Base-by-base conservation (phyloP, 495 filamentous ascomycete genomes). In the Aspergillus heteromorphus region DNA sequence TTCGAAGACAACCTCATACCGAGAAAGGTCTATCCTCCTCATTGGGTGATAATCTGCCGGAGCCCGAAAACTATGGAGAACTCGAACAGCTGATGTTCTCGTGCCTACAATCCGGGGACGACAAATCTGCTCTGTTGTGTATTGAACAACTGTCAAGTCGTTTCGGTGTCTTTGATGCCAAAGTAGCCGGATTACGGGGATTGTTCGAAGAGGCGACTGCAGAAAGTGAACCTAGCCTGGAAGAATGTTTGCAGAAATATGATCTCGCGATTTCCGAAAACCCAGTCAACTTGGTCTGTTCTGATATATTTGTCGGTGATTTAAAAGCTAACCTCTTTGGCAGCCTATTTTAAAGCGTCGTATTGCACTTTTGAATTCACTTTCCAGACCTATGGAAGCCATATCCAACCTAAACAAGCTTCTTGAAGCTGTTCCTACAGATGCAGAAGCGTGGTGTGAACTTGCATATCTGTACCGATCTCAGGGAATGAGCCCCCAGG, bases 401-500 rank as follows among this genome's bases (percentile, higher is more conserved):
- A 87, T 89, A 43, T 74, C 83, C 48, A 82, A 83, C 36, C 72
- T 97, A 40, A 81, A 84, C 55, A 76, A 85, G 53, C 75, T 97
- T 25, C 78, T 98, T 40, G 85, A 91, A 55, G 81, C 86, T 53
- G 86, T 87, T 9, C 92, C 93, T 5, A 96, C 89, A 7, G 95
- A 97, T 73, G 85, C 86, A 10, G 93, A 98, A 68, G 86, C 89
- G 16, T 98, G 93, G 93, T 84, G 89, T 49, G 93, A 98, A 74
- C 77, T 98, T 59, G 79, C 88, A 29, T 88, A 92, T 59, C 70
- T 97, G 29, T 97, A 98, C 67, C 73, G 90, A 42, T 72, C 77
- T 1, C 86, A 91, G 62, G 87, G 87, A 6, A 70, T 89, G 61
- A 87, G 86, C 60, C 67, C 81, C 18, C 92, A 96, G 66, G 90